Evolutionary conservation across 1,284 basidiomycete species (phyloP).

Genomic region (Neonothopanus nambi): DNA sequence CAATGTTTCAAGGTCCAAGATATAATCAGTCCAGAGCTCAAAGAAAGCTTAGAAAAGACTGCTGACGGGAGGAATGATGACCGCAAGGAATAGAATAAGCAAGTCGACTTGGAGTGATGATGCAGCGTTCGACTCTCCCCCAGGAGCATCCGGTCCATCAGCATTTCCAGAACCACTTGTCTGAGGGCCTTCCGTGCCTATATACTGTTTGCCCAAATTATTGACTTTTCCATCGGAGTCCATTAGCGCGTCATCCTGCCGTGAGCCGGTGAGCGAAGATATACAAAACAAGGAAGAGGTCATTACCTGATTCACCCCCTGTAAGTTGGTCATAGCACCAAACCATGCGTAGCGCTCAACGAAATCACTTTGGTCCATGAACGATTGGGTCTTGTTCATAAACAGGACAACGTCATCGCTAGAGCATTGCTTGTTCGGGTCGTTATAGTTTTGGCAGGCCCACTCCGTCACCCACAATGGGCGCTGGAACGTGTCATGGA

Average conservation of each 20-base stretch:
- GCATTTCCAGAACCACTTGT: slow-evolving; percentile 21
- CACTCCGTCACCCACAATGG: slow-evolving; percentile 65
- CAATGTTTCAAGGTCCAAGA: no score
- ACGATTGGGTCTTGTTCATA: slow-evolving; percentile 52
- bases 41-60: no score
- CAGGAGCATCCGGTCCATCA: slow-evolving; percentile 15
- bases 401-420: slow-evolving; percentile 46
- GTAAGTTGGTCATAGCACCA: slow-evolving; percentile 37
- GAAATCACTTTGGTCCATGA: slow-evolving; percentile 50
- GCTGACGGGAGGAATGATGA: no score
- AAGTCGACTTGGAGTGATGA: no score
- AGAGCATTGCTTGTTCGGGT: slow-evolving; percentile 50
- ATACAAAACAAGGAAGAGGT: background rate
- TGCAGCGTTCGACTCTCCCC: slow-evolving; percentile 7
- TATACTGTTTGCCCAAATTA: slow-evolving; percentile 35
- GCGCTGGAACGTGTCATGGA: slow-evolving; percentile 47
- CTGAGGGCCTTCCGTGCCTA: slow-evolving; percentile 24
- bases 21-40: no score
- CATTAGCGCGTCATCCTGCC: slow-evolving; percentile 34
- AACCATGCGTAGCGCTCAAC: slow-evolving; percentile 55
- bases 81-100: no score
- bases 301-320: slow-evolving; percentile 36
- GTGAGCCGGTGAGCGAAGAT: background rate
- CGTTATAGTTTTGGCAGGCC: slow-evolving; percentile 60
- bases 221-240: slow-evolving; percentile 33